Conservation (phyloP, 1,284 basidiomycete species). For the Puccinia novopanici region DNA sequence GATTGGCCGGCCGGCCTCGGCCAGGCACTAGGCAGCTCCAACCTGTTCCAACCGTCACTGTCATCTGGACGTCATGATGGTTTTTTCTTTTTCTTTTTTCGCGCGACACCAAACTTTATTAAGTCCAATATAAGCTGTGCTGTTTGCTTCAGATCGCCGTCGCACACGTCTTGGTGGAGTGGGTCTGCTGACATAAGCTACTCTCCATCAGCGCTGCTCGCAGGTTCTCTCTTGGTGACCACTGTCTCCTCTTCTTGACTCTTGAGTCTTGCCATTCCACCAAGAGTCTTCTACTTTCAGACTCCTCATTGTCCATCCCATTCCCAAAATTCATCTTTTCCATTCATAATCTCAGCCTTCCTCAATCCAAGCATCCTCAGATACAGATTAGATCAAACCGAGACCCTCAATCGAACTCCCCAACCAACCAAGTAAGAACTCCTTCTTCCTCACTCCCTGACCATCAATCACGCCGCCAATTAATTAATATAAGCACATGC, state of each 20-base stretch:
- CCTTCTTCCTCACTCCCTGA: neutral
- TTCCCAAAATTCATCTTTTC: neutral
- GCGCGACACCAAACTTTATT: no score
- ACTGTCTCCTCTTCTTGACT: neutral
- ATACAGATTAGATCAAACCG: neutral
- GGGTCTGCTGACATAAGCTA: no score
- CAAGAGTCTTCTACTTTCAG: neutral
- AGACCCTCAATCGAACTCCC: neutral
- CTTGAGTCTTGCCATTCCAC: neutral
- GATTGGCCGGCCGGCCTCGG: no score
- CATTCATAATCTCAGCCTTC: neutral
- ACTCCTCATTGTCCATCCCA: slow-evolving; percentile 15
- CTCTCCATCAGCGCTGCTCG: no score
- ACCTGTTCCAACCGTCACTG: no score
- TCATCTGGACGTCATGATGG: no score
- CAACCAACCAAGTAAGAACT: slow-evolving; percentile 8
- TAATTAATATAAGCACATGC: neutral
- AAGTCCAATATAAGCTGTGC: no score
- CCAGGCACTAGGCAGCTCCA: no score
- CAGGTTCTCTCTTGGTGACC: neutral
- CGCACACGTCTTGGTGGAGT: no score
- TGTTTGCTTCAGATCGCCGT: no score
- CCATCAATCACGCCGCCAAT: neutral
- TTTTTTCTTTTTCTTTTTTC: no score
- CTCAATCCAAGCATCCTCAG: neutral